phyloP scores from a whole-genome alignment of 163 green algal genomes.

The Scenedesmus sp. region DNA sequence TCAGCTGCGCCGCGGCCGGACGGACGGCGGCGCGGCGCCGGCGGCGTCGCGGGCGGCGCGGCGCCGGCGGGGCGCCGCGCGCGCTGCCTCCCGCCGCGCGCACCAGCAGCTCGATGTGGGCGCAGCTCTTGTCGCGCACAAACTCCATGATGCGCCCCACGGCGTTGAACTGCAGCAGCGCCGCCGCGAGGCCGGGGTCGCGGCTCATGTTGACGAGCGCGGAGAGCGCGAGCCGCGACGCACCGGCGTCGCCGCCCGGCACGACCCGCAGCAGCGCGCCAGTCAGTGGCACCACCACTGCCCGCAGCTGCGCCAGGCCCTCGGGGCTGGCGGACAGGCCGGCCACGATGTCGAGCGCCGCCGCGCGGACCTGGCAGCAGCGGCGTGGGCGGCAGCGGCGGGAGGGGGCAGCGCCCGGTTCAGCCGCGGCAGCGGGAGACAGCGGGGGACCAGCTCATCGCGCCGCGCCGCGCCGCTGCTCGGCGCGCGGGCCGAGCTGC shows the following conservation, averaged over 20 bases:
- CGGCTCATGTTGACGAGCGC: conserved; percentile 84
- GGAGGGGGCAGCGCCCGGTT: no score
- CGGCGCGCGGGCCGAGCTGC: no score
- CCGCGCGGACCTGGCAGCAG: conserved; percentile 49
- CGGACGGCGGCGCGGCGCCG: neutral
- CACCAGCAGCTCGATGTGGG: conserved; percentile 64
- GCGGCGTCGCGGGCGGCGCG: neutral
- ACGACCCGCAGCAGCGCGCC: conserved; percentile 68
- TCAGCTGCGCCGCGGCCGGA: conserved; percentile 52
- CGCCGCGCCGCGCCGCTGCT: no score
- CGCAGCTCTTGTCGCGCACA: conserved; percentile 59
- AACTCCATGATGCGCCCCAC: conserved; percentile 70
- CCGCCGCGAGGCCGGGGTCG: conserved; percentile 53
- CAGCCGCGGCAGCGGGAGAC: no score
- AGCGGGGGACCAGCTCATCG: no score
- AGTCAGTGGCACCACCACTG: conserved; percentile 49
- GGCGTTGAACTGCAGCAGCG: conserved; percentile 59
- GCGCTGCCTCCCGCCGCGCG: neutral
- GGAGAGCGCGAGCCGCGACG: conserved; percentile 53
- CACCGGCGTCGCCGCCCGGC: conserved; percentile 12
- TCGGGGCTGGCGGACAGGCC: conserved; percentile 73
- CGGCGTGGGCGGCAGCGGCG: no score
- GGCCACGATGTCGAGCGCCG: conserved; percentile 65
- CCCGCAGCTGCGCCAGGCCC: conserved; percentile 65
- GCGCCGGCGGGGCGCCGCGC: neutral